Base-by-base conservation (phyloP, 2,329 filamentous ascomycete genomes). In the Paecilomyces sp. region DNA sequence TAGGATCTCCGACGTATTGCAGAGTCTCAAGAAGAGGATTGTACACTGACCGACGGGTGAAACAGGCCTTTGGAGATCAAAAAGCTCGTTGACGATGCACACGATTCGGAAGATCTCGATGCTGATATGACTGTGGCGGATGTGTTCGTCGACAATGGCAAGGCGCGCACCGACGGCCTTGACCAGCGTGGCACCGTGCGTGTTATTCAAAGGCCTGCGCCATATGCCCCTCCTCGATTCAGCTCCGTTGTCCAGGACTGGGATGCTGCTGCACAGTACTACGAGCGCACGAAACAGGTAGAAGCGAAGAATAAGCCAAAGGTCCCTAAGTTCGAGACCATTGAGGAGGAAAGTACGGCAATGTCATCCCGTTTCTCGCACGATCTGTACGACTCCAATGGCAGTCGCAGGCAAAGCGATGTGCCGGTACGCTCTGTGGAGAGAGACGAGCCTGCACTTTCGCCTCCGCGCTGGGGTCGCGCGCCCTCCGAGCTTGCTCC, bases 111-210 rank as follows among this genome's bases (percentile, higher is more conserved):
- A 41, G 68, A 73, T 30, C 68, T 77, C 24, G 68, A 69, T 58
- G 54, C 66, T 22, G 68, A 70, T 11, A 61, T 74, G 63, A 71
- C 71, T 0, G 74, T 75, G 22, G 71, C 71, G 1, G 72, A 76
- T 58, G 71, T 76, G 7, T 77, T 74, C 57, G 70, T 77, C 13
- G 68, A 77, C 57, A 68, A 62, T 47, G 74, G 74, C 1, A 72
- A 72, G 53, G 73, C 70, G 4, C 65, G 59, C 9, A 33, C 65
- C 2, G 74, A 76, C 51, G 70, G 71, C 6, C 63, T 66, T 33
- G 74, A 77, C 62, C 74, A 77, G 64, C 66, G 66, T 11, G 71
- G 64, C 5, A 67, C 64, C 1, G 67, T 76, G 2, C 69, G 71
- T 11, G 73, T 76, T 12, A 62, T 75, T 30, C 73, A 72, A 57